A percentile compares a stretch with the other conserved stretches of the same genome.
Conservation (phyloP, 1,139 yeast genomes). For the Debaryomyces coudertii region DNA sequence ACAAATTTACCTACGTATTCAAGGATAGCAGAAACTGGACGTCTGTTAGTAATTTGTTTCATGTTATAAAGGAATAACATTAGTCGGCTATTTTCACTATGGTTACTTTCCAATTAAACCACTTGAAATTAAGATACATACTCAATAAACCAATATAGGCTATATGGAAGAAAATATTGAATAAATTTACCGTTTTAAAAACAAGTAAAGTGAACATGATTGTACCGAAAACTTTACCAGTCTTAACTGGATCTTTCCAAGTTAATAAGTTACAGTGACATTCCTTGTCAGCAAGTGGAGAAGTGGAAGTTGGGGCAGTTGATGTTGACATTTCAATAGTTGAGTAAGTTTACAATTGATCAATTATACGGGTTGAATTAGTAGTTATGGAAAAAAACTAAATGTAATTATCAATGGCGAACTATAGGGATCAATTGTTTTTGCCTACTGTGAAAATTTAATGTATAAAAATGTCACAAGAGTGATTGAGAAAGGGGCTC, state of each 20-base stretch:
- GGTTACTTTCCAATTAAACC: background rate
- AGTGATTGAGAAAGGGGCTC: slow-evolving; percentile 9
- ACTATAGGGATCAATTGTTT: slow-evolving; percentile 8
- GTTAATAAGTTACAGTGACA: slow-evolving; percentile 51
- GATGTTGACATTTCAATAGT: slow-evolving; percentile 10
- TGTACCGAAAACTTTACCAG: slow-evolving; percentile 78
- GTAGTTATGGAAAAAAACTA: slow-evolving; percentile 1
- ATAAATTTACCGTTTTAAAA: slow-evolving; percentile 69
- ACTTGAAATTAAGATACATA: slow-evolving; percentile 27
- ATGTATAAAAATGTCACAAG: slow-evolving; percentile 10
- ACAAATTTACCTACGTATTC: slow-evolving; percentile 69
- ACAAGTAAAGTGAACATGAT: slow-evolving; percentile 60
- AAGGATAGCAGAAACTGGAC: slow-evolving; percentile 60
- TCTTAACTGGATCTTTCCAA: slow-evolving; percentile 80
- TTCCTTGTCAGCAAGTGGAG: slow-evolving; percentile 3
- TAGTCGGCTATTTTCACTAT: background rate
- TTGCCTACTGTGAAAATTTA: slow-evolving; percentile 5
- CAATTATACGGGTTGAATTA: slow-evolving; percentile 5
- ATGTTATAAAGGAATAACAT: background rate
- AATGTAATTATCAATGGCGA: slow-evolving; percentile 5
- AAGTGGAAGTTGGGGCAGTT: slow-evolving; percentile 4
- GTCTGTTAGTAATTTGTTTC: slow-evolving; percentile 20
- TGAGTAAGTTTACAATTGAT: slow-evolving; percentile 7
- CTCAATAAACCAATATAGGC: slow-evolving; percentile 51
- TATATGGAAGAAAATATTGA: slow-evolving; percentile 66